phyloP scores from a whole-genome alignment of 805 yeast genomes.

The Candida chilensis region DNA sequence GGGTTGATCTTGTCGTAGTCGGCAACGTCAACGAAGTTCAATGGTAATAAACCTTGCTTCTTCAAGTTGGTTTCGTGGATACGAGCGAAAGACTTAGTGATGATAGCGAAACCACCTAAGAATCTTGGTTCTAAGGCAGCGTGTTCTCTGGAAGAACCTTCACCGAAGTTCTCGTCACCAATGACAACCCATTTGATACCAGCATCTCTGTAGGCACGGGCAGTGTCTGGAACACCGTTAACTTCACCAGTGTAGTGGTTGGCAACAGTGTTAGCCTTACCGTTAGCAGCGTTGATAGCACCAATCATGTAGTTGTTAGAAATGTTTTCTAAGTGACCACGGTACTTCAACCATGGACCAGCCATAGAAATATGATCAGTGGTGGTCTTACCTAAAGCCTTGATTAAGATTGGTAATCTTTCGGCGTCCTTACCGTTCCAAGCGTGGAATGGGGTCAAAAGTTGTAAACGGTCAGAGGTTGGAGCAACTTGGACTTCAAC shows the following conservation, averaged over 20 bases:
- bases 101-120: constrained; percentile 97
- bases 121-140: constrained; percentile 99
- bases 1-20: constrained; percentile 93
- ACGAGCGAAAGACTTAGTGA: constrained; percentile 96
- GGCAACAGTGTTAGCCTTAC: constrained; percentile 85
- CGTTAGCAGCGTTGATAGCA: constrained; percentile 95
- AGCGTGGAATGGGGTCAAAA: constrained; percentile 85
- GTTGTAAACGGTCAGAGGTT: constrained; percentile 92
- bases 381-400: constrained; percentile 96
- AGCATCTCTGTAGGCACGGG: constrained; percentile 86
- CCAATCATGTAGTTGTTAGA: constrained; percentile 99
- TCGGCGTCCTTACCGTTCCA: constrained; percentile 96
- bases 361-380: constrained; percentile 99
- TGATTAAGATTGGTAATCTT: constrained; percentile 87
- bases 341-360: constrained; percentile 99
- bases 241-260: constrained; percentile 88
- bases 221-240: constrained; percentile 96
- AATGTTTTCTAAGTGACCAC: constrained; percentile 98
- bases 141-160: constrained; percentile 99
- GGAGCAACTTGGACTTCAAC: constrained; percentile 77
- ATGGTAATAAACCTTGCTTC: constrained; percentile 98
- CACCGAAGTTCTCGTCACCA: constrained; percentile 99
- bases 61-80: constrained; percentile 99
- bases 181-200: constrained; percentile 95
- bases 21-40: constrained; percentile 81